Conservation (phyloP, 306 rosid species). For the Cicer bijugum region DNA sequence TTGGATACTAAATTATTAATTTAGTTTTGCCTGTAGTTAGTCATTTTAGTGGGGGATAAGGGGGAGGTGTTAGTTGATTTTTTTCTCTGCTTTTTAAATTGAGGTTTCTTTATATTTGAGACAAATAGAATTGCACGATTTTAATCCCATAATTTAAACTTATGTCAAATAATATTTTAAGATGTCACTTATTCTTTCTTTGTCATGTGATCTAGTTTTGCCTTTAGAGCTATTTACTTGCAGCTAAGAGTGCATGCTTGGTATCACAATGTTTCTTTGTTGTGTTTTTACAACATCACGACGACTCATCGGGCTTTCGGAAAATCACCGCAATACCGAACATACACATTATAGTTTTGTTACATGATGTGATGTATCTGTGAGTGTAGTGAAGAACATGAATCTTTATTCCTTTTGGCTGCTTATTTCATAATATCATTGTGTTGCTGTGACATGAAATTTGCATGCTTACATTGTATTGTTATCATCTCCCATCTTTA, state of each 20-base stretch:
- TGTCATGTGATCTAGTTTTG: neutral
- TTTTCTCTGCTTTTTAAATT: neutral
- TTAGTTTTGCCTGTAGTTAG: neutral
- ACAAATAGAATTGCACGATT: neutral
- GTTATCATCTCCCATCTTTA: neutral
- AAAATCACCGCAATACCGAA: no score
- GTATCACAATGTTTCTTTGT: no score
- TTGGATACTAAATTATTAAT: no score
- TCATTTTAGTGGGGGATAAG: neutral
- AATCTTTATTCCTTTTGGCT: conserved; percentile 8
- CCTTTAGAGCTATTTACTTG: neutral
- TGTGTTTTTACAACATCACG: no score
- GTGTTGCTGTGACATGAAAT: conserved; percentile 6
- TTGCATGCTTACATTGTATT: conserved; percentile 14
- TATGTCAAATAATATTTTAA: no score
- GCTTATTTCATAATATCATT: conserved; percentile 3
- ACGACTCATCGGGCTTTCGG: no score
- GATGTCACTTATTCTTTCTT: no score
- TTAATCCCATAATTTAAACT: neutral
- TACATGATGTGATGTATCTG: conserved; percentile 9
- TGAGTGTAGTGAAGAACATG: neutral
- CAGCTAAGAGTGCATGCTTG: no score
- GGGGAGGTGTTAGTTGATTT: neutral
- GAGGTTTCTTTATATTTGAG: no score
- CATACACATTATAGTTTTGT: neutral